Evolutionary conservation across 2,329 filamentous ascomycete genomes (phyloP).

Genomic region (Epichloe glyceriae): DNA sequence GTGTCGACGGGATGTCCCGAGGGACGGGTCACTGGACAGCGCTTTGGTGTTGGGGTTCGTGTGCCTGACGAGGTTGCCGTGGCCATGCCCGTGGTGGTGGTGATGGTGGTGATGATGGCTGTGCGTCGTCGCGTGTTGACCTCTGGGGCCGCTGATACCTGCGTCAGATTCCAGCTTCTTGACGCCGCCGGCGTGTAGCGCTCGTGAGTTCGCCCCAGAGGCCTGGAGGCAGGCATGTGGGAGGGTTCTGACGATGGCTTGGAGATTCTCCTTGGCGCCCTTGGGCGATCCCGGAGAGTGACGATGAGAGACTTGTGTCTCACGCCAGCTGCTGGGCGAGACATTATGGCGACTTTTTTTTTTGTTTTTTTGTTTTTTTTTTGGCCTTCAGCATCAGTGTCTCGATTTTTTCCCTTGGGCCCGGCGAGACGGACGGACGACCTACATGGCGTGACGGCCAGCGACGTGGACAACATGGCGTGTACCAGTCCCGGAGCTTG

Average conservation of each 20-base stretch:
- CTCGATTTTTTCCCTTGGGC: too few species aligned
- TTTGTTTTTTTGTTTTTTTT: too few species aligned
- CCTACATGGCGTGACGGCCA: constrained; percentile 81
- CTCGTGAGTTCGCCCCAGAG: constrained; percentile 67
- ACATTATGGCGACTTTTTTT: constrained; percentile 79
- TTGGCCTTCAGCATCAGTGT: neutral
- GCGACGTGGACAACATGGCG: constrained; percentile 77
- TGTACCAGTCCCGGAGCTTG: constrained; percentile 87
- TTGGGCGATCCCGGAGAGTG: constrained; percentile 88
- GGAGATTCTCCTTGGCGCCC: constrained; percentile 84
- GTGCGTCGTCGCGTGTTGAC: constrained; percentile 22
- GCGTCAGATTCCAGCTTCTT: constrained; percentile 77
- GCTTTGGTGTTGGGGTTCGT: constrained; percentile 31
- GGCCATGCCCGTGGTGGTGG: constrained; percentile 26
- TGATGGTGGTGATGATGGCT: constrained; percentile 26
- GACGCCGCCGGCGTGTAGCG: constrained; percentile 66
- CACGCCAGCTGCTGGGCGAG: constrained; percentile 80
- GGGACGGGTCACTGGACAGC: constrained; percentile 44
- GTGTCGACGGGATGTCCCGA: constrained; percentile 57
- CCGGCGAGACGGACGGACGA: neutral
- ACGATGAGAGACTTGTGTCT: constrained; percentile 70
- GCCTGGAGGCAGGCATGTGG: constrained; percentile 92
- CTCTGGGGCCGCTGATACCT: constrained; percentile 35
- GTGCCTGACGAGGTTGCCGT: constrained; percentile 55
- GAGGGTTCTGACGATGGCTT: constrained; percentile 76